A percentile compares a stretch with the other conserved stretches of the same genome.
These are phyloP conservation scores for Lipomyces oligophaga DNA, from an alignment of 805 yeast genomes.

Conservation along the genomic window DNA sequence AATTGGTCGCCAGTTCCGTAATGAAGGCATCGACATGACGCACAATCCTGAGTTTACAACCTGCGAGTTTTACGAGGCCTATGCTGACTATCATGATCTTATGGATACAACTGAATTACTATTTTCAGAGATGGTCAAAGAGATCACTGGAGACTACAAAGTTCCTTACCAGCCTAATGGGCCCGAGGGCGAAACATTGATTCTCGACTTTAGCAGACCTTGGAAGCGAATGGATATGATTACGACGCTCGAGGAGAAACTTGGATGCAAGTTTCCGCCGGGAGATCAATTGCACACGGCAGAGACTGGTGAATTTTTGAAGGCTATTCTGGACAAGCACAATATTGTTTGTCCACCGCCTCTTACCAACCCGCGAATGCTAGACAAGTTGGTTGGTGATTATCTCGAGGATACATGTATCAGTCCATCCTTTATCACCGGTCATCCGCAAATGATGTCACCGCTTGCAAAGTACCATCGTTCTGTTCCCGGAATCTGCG, in stretches of 20 bases:
- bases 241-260: slow-evolving; percentile 84
- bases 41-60: slow-evolving; percentile 99
- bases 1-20: slow-evolving; percentile 98
- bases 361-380: slow-evolving; percentile 96
- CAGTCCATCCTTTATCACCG: slow-evolving; percentile 96
- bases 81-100: slow-evolving; percentile 92
- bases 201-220: slow-evolving; percentile 87
- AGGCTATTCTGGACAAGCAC: slow-evolving; percentile 69
- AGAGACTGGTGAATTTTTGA: slow-evolving; percentile 88
- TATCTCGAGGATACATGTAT: slow-evolving; percentile 82
- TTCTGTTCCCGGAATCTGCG: slow-evolving; percentile 89
- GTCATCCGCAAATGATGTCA: slow-evolving; percentile 99
- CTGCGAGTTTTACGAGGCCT: slow-evolving; percentile 97
- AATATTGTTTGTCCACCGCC: slow-evolving; percentile 88
- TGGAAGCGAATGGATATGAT: slow-evolving; percentile 99
- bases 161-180: slow-evolving; percentile 91
- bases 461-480: slow-evolving; percentile 97
- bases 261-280: slow-evolving; percentile 86
- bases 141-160: slow-evolving; percentile 84
- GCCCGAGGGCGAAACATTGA: slow-evolving; percentile 68
- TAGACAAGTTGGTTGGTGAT: slow-evolving; percentile 96
- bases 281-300: slow-evolving; percentile 92
- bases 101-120: slow-evolving; percentile 67
- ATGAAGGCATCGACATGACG: slow-evolving; percentile 97
- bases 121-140: slow-evolving; percentile 96